These are phyloP conservation scores for Nakazawaea wickerhamii DNA, from an alignment of 805 yeast species.

Conservation along the genomic window DNA sequence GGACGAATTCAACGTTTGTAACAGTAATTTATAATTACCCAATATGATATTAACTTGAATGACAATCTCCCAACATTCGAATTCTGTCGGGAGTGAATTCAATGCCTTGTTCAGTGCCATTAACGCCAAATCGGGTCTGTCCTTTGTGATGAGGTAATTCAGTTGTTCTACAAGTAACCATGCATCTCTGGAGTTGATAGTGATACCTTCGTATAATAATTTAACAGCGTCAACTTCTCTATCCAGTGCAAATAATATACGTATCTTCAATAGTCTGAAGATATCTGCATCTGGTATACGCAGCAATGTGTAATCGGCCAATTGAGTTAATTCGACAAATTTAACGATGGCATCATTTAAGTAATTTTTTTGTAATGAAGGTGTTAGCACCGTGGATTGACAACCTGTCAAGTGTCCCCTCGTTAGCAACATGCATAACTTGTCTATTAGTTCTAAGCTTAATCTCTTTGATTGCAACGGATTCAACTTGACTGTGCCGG, in stretches of 20 bases:
- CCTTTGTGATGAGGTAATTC: constrained; percentile 51
- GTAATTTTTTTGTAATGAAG: constrained; percentile 40
- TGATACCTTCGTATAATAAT: constrained; percentile 34
- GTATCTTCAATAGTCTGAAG: constrained; percentile 34
- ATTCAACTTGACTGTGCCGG: constrained; percentile 52
- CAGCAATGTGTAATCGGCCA: constrained; percentile 34
- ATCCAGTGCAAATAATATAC: constrained; percentile 33
- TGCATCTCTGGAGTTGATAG: constrained; percentile 47
- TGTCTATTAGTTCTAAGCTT: constrained; percentile 29
- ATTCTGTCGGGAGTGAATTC: constrained; percentile 69
- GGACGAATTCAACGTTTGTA: constrained; percentile 64
- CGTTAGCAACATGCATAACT: constrained; percentile 40
- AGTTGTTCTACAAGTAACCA: constrained; percentile 58
- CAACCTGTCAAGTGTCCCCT: constrained; percentile 44
- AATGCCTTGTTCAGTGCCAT: constrained; percentile 56
- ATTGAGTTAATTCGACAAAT: constrained; percentile 31
- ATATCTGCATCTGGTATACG: constrained; percentile 25
- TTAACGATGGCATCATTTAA: constrained; percentile 46
- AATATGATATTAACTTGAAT: constrained; percentile 53
- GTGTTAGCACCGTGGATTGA: constrained; percentile 25
- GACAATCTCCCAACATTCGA: constrained; percentile 63
- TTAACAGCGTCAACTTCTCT: constrained; percentile 45
- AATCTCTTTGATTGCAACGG: constrained; percentile 35
- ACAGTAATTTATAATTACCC: constrained; percentile 53
- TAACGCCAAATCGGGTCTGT: constrained; percentile 50